These are phyloP conservation scores for Rutidosis leptorrhynchoides DNA, from an alignment of 129 eudicot genomes.

Conservation along the genomic window DNA sequence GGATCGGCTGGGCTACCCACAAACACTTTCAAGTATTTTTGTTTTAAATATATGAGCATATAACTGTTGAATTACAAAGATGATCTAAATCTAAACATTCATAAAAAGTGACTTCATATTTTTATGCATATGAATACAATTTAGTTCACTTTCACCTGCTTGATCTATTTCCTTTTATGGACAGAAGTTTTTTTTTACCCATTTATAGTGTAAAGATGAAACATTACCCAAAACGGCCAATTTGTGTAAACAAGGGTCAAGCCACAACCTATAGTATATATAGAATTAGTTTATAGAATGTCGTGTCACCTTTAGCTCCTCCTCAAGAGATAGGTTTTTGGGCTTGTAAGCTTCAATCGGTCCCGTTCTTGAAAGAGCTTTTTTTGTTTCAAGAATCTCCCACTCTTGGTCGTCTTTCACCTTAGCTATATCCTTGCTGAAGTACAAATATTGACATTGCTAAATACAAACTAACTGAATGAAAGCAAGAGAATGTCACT, in stretches of 20 bases:
- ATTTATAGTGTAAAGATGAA: background rate
- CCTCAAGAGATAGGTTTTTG: slow-evolving; percentile 69
- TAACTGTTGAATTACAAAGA: background rate
- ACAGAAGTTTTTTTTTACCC: background rate
- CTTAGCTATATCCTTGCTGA: slow-evolving; percentile 93
- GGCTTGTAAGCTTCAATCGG: slow-evolving; percentile 82
- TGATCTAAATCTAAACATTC: background rate
- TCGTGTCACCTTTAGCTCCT: slow-evolving; percentile 69
- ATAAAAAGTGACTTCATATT: no score
- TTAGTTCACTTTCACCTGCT: background rate
- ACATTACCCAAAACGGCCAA: background rate
- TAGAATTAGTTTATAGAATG: background rate
- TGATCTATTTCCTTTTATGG: background rate
- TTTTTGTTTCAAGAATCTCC: slow-evolving; percentile 84
- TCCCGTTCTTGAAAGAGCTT: slow-evolving; percentile 85
- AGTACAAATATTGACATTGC: slow-evolving; percentile 7
- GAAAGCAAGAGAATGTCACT: no score
- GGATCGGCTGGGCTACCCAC: background rate
- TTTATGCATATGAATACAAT: background rate
- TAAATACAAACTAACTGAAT: no score
- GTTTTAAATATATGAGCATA: background rate
- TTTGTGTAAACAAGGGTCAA: background rate
- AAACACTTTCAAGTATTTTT: background rate
- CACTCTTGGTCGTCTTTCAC: slow-evolving; percentile 91
- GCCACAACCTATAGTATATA: background rate